Evolutionary conservation across 129 eudicot species (phyloP), one percentile per base, ranked within the genome.

Genomic region (Apium graveolens): DNA sequence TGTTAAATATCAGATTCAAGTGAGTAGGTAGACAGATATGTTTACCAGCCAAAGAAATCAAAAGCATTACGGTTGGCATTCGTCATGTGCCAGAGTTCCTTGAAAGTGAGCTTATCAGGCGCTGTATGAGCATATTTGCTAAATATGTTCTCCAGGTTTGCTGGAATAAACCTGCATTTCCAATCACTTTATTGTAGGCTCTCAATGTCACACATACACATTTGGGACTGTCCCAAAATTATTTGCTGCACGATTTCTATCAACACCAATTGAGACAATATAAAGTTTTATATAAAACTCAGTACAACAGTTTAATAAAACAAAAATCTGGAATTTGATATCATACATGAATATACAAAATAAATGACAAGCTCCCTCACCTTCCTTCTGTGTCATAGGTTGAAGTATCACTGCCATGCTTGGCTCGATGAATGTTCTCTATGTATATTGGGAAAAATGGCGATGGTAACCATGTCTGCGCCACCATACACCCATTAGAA

Each of bases 371-470:
- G 37, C 11, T 2, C 65, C 34, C 74, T 76, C 69, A 88, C 96
- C 96, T 90, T 79, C 92, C 96, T 88, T 90, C 92, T 0, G 91
- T 86, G 82, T 90, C 96, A 57, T 86, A 90, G 45, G 90, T 84
- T 3, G 84, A 73, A 31, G 89, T 78, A 78, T 90, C 92, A 83
- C 96, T 90, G 70, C 92, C 96, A 76, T 90, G 92, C 78, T 90
- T 90, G 46, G 88, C 86, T 78, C 72, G 82, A 57, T 90, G 96
- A 76, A 90, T 84, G 86, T 90, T 86, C 24, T 78, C 78, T 77
- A 86, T 82, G 86, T 90, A 86, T 41, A 90, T 86, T 11, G 92
- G 89, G 81, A 88, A 86, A 81, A 86, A 78, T 31, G 88, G 92
- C 1, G 90, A 88, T 12, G 96, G 96, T 41, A 90, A 57, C 96